phyloP scores from a whole-genome alignment of 495 filamentous ascomycete genomes.

The Podospora sp. region DNA sequence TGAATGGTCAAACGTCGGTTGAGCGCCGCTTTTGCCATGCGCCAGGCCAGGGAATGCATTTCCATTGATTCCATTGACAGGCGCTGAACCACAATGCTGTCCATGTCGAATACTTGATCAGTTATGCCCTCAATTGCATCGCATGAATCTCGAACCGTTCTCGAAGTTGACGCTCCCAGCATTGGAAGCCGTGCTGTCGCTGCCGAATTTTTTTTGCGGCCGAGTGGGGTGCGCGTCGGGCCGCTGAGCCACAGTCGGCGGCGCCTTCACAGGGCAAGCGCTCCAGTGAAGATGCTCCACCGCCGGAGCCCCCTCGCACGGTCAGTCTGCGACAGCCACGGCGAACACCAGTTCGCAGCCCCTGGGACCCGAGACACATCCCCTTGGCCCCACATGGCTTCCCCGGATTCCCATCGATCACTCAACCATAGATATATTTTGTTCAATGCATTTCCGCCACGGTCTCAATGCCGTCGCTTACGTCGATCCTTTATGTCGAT shows the following conservation, averaged over 20 bases:
- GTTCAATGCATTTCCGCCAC: background rate
- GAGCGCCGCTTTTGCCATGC: background rate
- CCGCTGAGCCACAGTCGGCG: background rate
- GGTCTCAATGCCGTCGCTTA: background rate
- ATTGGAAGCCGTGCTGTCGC: too few relatives aligned
- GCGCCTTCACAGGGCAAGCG: background rate
- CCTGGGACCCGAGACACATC: background rate
- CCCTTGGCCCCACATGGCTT: background rate
- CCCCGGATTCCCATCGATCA: background rate
- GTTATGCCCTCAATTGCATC: too few relatives aligned
- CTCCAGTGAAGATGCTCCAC: background rate
- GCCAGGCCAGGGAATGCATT: background rate
- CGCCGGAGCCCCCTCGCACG: background rate
- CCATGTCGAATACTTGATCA: background rate
- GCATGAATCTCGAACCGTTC: background rate
- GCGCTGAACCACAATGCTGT: background rate
- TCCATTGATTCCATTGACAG: background rate
- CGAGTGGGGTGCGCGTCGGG: background rate
- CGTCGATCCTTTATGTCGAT: conserved; percentile 7
- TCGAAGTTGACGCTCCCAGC: too few relatives aligned
- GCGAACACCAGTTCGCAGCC: conserved; percentile 5
- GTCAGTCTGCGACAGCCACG: conserved; percentile 7
- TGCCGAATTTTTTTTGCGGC: background rate
- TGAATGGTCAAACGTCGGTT: background rate
- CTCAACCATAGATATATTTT: background rate